Evolutionary conservation across 306 rosid genomes (phyloP), one percentile per base, ranked within the genome.

Genomic region (Hippophae rhamnoides): DNA sequence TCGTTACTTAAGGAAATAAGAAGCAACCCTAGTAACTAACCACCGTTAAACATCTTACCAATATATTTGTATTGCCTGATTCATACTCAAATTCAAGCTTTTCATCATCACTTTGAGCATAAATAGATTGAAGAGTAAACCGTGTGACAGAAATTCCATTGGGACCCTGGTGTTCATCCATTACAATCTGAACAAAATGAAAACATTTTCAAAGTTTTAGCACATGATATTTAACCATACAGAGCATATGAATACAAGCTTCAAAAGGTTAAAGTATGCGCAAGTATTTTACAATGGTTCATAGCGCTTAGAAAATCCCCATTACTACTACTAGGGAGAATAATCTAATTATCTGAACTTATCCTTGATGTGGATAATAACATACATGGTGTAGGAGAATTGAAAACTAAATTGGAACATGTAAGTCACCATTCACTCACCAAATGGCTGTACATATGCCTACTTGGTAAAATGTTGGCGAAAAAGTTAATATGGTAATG

Each of bases 31-130:
- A 41, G 9, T 18, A 58, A 13, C 41, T 71, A 47, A 63, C 56
- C 65, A 68, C 59, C 72, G 63, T 58, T 61, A 48, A 61, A 26
- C 13, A 60, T 66, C 83, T 72, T 76, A 90, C 98, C 98, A 90
- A 68, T 64, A 90, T 90, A 65, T 79, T 87, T 63, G 96, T 87
- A 70, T 81, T 87, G 66, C 95, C 98, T 12, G 96, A 87, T 80
- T 90, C 98, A 61, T 90, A 90, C 69, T 90, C 98, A 76, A 90
- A 90, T 76, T 85, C 96, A 70, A 90, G 96, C 76, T 87, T 87
- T 82, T 90, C 98, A 1, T 85, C 92, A 50, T 90, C 95, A 54
- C 83, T 81, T 80, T 87, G 95, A 12, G 98, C 89, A 78, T 85
- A 90, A 58, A 90, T 85, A 66, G 96, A 90, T 60, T 83, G 98